Evolutionary conservation across 768 basidiomycete genomes (phyloP), one percentile per base, ranked within the genome.

Genomic region (Agaricus subrufescens): DNA sequence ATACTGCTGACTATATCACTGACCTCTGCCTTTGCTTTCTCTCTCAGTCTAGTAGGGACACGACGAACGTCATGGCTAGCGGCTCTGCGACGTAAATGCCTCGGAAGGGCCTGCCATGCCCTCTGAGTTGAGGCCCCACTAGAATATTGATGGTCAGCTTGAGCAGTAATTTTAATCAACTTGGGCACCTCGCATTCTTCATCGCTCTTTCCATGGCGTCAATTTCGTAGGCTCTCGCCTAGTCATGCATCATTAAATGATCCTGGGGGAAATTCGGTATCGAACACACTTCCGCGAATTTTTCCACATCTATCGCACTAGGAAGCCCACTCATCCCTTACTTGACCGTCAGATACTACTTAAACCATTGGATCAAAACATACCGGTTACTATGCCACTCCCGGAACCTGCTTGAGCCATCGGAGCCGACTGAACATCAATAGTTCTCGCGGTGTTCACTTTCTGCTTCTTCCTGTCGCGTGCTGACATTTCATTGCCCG

Each of bases 41-140:
- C 84, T 52, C 95, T 80, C 30, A 98, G 75, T 15, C 89, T 80
- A n/a, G 81, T 67, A 1, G 96, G 96, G 30, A 99, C 91, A 10
- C 95, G 84, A 3, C 93, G 86, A 25, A 94, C 86, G 69, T 98
- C 89, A 69, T 98, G 96, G 64, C 92, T 94, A 2, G 97, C 96
- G 10, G 96, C 96, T 65, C 96, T 79, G 45, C 96, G 80, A 29
- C 97, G 83, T 25, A 99, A 78, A 70, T 94, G 91, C 15, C 96
- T 83, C 10, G 96, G 96, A 6, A 98, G 80, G 9, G 89, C 85
- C 70, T 99, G 96, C 85, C 95, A 99, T 4, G 85, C 90, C 57
- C 94, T 79, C 54, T 89, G 85, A 0, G 89, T 90, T 14, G 87
- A 81, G 61, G 79, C 80, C 7, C 77, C 76, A 53, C 91, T 94